Percentiles rank a stretch among this genome's conserved stretches.
phyloP scores from a whole-genome alignment of 2,329 filamentous ascomycete genomes.

The Lachnum nothofagi region DNA sequence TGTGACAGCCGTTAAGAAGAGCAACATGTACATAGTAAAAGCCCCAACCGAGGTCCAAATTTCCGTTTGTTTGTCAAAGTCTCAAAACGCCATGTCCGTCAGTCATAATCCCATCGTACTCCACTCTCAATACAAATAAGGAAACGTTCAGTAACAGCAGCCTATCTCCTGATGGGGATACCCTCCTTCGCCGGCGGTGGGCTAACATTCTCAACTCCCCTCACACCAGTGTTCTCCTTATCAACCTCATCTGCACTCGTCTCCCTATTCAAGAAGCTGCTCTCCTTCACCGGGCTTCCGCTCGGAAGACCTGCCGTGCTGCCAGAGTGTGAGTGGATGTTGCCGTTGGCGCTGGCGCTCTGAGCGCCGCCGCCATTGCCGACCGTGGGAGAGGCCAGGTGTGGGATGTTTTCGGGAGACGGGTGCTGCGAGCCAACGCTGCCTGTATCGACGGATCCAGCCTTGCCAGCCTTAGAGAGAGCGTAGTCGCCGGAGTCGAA shows the following conservation, averaged over 20 bases:
- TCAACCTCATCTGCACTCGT: slow-evolving; percentile 61
- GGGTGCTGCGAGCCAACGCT: slow-evolving; percentile 93
- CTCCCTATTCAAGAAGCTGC: slow-evolving; percentile 77
- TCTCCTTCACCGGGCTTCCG: slow-evolving; percentile 85
- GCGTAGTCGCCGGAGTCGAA: slow-evolving; percentile 96
- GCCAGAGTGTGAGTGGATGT: slow-evolving; percentile 37
- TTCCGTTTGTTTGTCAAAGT: slow-evolving; percentile 10
- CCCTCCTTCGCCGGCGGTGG: slow-evolving; percentile 44
- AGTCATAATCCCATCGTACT: slow-evolving; percentile 15
- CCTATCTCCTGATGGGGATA: slow-evolving; percentile 61
- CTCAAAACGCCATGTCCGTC: slow-evolving; percentile 27
- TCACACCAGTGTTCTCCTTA: slow-evolving; percentile 36
- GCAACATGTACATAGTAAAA: slow-evolving; percentile 25
- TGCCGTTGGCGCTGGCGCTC: slow-evolving; percentile 40
- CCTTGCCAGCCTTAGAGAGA: slow-evolving; percentile 95
- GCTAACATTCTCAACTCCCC: slow-evolving; percentile 34
- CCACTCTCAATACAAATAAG: neutral
- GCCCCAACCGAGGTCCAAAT: slow-evolving; percentile 14
- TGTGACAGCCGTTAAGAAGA: slow-evolving; percentile 9
- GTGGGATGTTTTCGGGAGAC: slow-evolving; percentile 89
- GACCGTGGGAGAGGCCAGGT: slow-evolving; percentile 63
- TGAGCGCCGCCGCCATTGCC: slow-evolving; percentile 35
- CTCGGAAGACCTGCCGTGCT: slow-evolving; percentile 49
- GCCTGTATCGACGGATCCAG: slow-evolving; percentile 86
- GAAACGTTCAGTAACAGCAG: neutral